Base-by-base conservation (phyloP, 1,284 basidiomycete genomes). In the Tylopilus sp. region DNA sequence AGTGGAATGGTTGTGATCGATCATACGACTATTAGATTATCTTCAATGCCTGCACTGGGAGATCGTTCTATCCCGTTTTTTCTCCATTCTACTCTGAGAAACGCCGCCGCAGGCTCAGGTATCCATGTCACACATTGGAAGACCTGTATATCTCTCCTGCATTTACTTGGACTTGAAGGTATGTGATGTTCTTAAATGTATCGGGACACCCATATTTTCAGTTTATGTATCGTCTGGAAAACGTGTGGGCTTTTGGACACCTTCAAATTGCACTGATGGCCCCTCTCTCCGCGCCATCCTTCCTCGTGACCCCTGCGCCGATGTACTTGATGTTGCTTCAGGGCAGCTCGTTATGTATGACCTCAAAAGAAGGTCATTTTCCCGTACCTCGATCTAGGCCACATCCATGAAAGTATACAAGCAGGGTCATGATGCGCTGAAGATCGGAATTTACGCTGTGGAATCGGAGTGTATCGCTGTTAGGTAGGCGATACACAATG, bases 371-470 rank as follows among this genome's bases (percentile, higher is more conserved):
- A 43, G 57, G 60, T 40, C n/a, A 56, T 74, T 33, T 74, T 65
- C 46, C 69, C 72, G 7, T 74, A 75, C 50, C 69, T 76, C 7
- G 72, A 73, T 54, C 43, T 76, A 35, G 74, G 75, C 56, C 71
- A 74, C 43, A 52, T 76, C 24, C 48, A 59, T 14, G 74, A 75
- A 54, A 66, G 64, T 44, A 37, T 69, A 26, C 63, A 61, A 41
- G 51, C 57, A 10, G 71, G 63, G 61, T 56, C 47, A 46, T 29
- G 62, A 71, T 19, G 71, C 67, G 14, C 45, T 74, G 26, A 63
- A 58, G 25, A 63, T 76, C n/a, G 69, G 73, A 0, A 60, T 75
- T 22, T 72, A 67, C 9, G 54, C 43, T 6, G 43, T 65, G 17
- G 51, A 59, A 35, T 37, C 11, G 40, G 42, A 20, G 2, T 71